Base-by-base conservation (phyloP, 192 early-diverging fungal species). In the Entrophospora sp. region DNA sequence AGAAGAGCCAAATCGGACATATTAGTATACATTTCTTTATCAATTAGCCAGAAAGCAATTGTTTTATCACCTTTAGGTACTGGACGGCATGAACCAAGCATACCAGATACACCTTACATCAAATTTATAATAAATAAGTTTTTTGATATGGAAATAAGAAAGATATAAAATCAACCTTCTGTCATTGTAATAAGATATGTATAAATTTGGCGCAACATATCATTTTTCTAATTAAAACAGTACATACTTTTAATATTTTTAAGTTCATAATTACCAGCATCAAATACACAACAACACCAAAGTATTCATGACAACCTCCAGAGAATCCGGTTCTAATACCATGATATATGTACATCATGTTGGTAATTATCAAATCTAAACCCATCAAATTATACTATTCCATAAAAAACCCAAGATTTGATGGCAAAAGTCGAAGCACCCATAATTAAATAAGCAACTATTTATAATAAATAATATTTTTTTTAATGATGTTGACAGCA, bases 41-140 rank as follows among this genome's bases (percentile, higher is more conserved):
- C 96, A 94, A 98, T 98, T 59, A 98, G 76, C 96, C 96, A 98
- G 79, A 98, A 98, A 13, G 94, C 96, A 49, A 98, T 71, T 32
- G 93, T 95, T 77, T 98, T 98, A 79, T 98, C 96, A 43, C 96
- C 94, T 73, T 98, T 94, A 1, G 62, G 53, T 0, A 92, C 85
- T 12, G 89, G 80, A 18, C 91, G 81, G 75, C 96, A 93, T 38
- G 96, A 80, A 22, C 91, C 89, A n/a, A 94, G 96, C 96, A 98
- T 97, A 35, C 96, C 96, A 6, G 96, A 98, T 16, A 98, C 96
- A 78, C 97, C 96, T 90, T 34, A 24, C 30, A 5, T 31, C 9
- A 8, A 5, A 40, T 20, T 14, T 14, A 38, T 40, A 30, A 5
- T 5, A 49, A 31, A 62, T 51, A 9, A 32, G 40, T 12, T 55